Conservation (phyloP, 2,329 filamentous ascomycete species). For the Rhinocladiella mackenziei region DNA sequence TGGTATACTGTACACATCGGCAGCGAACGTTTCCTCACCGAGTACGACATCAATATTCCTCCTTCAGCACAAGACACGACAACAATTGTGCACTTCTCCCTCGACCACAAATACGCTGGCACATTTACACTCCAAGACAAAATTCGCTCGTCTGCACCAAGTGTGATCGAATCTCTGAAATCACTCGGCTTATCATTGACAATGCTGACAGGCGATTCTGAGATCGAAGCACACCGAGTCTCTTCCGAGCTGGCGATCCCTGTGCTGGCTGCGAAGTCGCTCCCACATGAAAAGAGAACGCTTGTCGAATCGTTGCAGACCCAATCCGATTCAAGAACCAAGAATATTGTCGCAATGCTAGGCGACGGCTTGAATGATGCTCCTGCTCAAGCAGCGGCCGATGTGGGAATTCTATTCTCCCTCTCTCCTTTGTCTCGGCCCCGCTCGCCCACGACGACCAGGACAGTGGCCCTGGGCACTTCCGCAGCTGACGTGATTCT, state of each 20-base stretch:
- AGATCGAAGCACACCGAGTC: constrained; percentile 45
- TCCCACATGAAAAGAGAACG: constrained; percentile 17
- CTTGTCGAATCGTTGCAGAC: constrained; percentile 8
- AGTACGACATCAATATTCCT: constrained; percentile 7
- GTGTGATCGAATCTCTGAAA: constrained; percentile 40
- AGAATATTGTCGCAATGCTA: constrained; percentile 42
- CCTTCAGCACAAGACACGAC: constrained; percentile 37
- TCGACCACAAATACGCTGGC: constrained; percentile 43
- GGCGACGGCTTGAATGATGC: constrained; percentile 80
- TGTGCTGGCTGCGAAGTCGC: constrained; percentile 9
- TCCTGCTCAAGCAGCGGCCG: constrained; percentile 65
- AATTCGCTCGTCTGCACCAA: constrained; percentile 48
- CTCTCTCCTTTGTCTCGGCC: constrained; percentile 31
- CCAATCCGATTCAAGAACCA: background rate
- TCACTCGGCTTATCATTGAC: constrained; percentile 8
- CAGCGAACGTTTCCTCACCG: constrained; percentile 11
- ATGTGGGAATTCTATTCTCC: constrained; percentile 66
- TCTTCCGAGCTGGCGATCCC: constrained; percentile 45
- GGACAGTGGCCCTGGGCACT: constrained; percentile 41
- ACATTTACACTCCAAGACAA: constrained; percentile 50
- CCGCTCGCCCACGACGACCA: constrained; percentile 47
- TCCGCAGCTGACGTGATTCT: constrained; percentile 67
- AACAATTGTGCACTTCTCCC: constrained; percentile 55
- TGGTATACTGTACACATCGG: constrained; percentile 18
- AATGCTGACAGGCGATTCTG: constrained; percentile 56